Percentiles rank a stretch among this genome's conserved stretches.
Evolutionary conservation across 495 filamentous ascomycete genomes (phyloP).

Genomic region (Aspergillus bridgeri): DNA sequence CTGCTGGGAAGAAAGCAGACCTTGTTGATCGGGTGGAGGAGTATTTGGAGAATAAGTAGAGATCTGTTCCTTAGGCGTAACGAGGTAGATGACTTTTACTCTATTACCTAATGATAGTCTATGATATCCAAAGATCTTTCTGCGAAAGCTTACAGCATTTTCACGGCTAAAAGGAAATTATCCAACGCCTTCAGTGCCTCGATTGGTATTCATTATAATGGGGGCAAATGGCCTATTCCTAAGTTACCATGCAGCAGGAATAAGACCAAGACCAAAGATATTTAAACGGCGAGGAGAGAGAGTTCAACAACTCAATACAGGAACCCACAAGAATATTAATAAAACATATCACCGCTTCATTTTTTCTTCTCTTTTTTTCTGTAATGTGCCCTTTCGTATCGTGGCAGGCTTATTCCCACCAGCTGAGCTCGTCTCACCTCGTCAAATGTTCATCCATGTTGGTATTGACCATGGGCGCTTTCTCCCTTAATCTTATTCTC

Average conservation of each 20-base stretch:
- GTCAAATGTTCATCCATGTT: too few species aligned
- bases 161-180: too few species aligned
- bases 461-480: too few species aligned
- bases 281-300: too few species aligned
- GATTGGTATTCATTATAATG: not conserved
- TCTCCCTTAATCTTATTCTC: not conserved
- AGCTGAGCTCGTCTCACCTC: too few species aligned
- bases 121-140: not conserved
- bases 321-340: too few species aligned
- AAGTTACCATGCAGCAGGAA: not conserved
- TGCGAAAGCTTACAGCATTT: not conserved
- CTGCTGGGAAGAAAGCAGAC: slow-evolving; percentile 72
- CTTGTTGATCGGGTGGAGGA: slow-evolving; percentile 75
- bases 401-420: too few species aligned
- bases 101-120: not conserved
- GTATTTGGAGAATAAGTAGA: slow-evolving; percentile 60
- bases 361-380: too few species aligned
- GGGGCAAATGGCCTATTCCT: not conserved
- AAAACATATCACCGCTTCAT: too few species aligned
- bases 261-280: too few species aligned
- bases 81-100: not conserved
- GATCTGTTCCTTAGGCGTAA: not conserved
- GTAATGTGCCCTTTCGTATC: too few species aligned
- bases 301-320: too few species aligned
- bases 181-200: not conserved